Conservation (phyloP, 179 eudicot species). For the Corrigiola litoralis region DNA sequence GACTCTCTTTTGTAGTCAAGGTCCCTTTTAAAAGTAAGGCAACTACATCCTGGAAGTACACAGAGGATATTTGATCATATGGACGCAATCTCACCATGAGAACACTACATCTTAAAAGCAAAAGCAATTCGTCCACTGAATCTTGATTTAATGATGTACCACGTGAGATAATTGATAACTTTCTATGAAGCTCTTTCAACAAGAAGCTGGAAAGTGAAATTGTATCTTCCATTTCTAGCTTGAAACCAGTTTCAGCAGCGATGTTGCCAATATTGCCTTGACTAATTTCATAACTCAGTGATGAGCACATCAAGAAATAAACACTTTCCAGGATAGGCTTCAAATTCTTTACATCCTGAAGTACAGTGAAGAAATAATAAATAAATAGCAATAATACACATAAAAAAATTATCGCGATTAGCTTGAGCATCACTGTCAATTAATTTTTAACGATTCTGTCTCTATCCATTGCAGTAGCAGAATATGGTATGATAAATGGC, state of each 20-base stretch:
- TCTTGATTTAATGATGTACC: constrained; percentile 19
- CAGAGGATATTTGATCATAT: constrained; percentile 30
- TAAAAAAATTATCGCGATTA: no score
- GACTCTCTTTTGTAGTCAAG: background rate
- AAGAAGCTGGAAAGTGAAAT: constrained; percentile 32
- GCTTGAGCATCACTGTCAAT: no score
- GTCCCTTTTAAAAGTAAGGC: constrained; percentile 20
- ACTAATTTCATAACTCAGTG: constrained; percentile 26
- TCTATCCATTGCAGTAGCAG: no score
- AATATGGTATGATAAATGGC: no score
- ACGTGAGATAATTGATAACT: constrained; percentile 24
- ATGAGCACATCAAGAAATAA: constrained; percentile 39
- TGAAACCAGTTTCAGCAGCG: background rate
- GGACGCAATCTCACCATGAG: constrained; percentile 35
- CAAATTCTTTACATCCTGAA: constrained; percentile 38
- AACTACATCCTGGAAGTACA: constrained; percentile 37
- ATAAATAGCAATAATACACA: no score
- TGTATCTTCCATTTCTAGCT: constrained; percentile 29
- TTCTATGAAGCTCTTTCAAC: constrained; percentile 40
- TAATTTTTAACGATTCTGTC: no score
- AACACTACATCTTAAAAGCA: constrained; percentile 62
- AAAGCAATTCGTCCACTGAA: constrained; percentile 38
- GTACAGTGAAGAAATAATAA: no score
- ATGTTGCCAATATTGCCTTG: constrained; percentile 7
- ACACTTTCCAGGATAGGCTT: constrained; percentile 45